These are phyloP conservation scores for Starmerella stellata DNA, from an alignment of 805 yeast species.

Conservation along the genomic window DNA sequence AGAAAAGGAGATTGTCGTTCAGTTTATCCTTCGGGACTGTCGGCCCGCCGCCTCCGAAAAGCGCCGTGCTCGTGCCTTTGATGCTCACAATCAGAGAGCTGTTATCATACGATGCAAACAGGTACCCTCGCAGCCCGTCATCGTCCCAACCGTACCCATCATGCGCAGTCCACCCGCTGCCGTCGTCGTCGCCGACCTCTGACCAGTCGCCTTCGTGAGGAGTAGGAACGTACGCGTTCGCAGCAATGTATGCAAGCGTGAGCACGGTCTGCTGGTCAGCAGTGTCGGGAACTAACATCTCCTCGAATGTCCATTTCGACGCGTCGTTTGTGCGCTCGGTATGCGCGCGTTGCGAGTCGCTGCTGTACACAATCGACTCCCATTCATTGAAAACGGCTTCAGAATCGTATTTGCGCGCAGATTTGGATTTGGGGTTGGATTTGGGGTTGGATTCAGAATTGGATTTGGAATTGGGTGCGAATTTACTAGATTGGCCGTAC, in stretches of 20 bases:
- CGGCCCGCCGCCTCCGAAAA: conserved; percentile 35
- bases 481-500: not conserved
- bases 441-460: no score
- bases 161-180: conserved; percentile 34
- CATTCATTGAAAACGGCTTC: not conserved
- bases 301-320: conserved; percentile 47
- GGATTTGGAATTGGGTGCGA: no score
- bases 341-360: not conserved
- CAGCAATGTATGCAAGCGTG: conserved; percentile 64
- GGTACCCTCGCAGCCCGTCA: conserved; percentile 77
- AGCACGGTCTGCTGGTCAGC: conserved; percentile 57
- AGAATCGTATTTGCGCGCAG: not conserved
- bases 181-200: conserved; percentile 31
- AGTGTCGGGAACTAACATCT: conserved; percentile 50
- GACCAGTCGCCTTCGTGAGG: conserved; percentile 78
- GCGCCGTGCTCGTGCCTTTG: conserved; percentile 85
- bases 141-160: conserved; percentile 70
- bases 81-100: conserved; percentile 53
- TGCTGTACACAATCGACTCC: not conserved
- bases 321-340: conserved; percentile 16
- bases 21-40: conserved; percentile 65
- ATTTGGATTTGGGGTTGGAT: not conserved
- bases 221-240: conserved; percentile 70
- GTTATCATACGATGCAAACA: conserved; percentile 46
- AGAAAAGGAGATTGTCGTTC: conserved; percentile 76